Base-by-base conservation (phyloP, 805 yeast genomes). In the Wickerhamiella parazyma region DNA sequence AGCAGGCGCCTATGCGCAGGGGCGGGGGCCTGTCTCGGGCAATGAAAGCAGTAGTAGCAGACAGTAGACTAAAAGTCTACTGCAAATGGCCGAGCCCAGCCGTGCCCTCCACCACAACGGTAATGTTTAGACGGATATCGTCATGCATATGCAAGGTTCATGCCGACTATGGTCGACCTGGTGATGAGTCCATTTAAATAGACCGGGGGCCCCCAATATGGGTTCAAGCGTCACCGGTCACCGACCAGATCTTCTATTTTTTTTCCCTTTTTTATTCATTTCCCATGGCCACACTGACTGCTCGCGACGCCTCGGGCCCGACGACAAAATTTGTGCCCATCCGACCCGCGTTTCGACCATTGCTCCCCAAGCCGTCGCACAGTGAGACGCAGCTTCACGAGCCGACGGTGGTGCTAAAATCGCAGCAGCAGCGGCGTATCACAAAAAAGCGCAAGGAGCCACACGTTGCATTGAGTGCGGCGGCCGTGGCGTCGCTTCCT, bases 281-380 rank as follows among this genome's bases (percentile, higher is more conserved):
- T 20, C 18, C 18, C 21, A 40, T 40, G 43, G 43, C 43, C 6
- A 40, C 43, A 22, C 18, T 33, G n/a, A 33, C 43, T 10, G 36
- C 36, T 14, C 42, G 42, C 14, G 43, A 40, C 5, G 26, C 38
- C 16, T 28, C 43, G 19, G 31, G 21, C 19, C 8, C 24, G 2
- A n/a, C 43, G 25, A 40, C 47, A 21, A 44, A 45, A 33, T 51
- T 41, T 31, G 62, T 58, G 17, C 62, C 63, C 8, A 59, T 59
- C 35, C 46, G 61, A 20, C 62, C 64, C 3, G 55, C 60, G 14
- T 58, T 58, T 41, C 50, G 64, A n/a, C 63, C 63, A 9, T 46
- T 60, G 42, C 51, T 60, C 36, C 64, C 64, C 17, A 59, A 59
- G 40, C 62, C 62, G 6, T 17, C 42, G 2, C 44, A 4, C 33